A percentile compares a stretch with the other conserved stretches of the same genome.
These are phyloP conservation scores for Bacidia rubella DNA, from an alignment of 495 filamentous ascomycete species.

Conservation along the genomic window DNA sequence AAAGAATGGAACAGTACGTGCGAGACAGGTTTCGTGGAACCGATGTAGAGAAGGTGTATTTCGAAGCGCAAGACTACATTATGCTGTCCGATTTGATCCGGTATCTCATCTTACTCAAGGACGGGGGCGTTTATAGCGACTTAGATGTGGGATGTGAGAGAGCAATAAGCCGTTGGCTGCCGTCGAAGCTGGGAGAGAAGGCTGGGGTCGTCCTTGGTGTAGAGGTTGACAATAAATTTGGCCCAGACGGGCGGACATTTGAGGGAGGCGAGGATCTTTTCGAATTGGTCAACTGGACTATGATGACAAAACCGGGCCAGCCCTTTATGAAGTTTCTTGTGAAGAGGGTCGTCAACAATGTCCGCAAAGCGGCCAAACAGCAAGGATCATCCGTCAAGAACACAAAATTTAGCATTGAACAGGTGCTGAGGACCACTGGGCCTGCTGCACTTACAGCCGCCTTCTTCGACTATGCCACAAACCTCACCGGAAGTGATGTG, in stretches of 20 bases:
- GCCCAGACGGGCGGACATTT: slow-evolving; percentile 7
- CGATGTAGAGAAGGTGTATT: slow-evolving; percentile 30
- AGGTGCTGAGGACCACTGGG: slow-evolving; percentile 20
- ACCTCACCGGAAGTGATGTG: neutral
- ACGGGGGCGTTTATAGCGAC: slow-evolving; percentile 46
- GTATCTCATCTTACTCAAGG: slow-evolving; percentile 42
- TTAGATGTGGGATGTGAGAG: slow-evolving; percentile 43
- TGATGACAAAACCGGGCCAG: slow-evolving; percentile 27
- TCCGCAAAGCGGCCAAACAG: slow-evolving; percentile 10
- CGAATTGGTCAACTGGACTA: slow-evolving; percentile 31
- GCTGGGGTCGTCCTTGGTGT: slow-evolving; percentile 21
- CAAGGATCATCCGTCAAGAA: neutral
- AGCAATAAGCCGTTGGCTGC: slow-evolving; percentile 37
- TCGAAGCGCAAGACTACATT: slow-evolving; percentile 30
- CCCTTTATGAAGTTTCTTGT: slow-evolving; percentile 19
- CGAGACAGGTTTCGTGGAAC: slow-evolving; percentile 22
- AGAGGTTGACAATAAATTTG: slow-evolving; percentile 23
- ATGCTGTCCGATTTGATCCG: slow-evolving; percentile 44
- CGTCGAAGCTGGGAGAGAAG: slow-evolving; percentile 29
- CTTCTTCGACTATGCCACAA: slow-evolving; percentile 12
- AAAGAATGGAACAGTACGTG: slow-evolving; percentile 20
- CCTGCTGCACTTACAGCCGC: slow-evolving; percentile 12
- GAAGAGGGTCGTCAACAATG: slow-evolving; percentile 16
- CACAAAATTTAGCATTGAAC: slow-evolving; percentile 10
- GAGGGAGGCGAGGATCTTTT: slow-evolving; percentile 17